Base-by-base conservation (phyloP, 495 filamentous ascomycete genomes). In the Xylaria sp. region DNA sequence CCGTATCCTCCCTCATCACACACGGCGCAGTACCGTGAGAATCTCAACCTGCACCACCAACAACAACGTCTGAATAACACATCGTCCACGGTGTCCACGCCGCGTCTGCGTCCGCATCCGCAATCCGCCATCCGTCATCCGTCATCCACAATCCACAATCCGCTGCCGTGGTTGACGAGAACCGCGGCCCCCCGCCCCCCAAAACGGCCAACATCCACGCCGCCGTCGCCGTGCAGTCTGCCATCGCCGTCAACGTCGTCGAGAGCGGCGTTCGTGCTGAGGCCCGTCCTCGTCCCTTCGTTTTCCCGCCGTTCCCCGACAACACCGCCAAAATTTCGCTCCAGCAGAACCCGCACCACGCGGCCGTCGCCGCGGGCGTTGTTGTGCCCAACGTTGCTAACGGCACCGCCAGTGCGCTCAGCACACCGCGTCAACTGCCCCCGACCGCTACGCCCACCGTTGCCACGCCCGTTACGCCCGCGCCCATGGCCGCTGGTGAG, bases 361-460 rank as follows among this genome's bases (percentile, higher is more conserved):
- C 64, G 67, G 72, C 73, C 79, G 80, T 72, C 68, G 78, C 72
- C 68, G 71, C 64, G 72, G 72, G 78, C 75, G 78, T 74, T 63
- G 77, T 57, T 67, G 81, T 61, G 61, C 70, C 70, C 31, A 75
- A 78, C 75, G 76, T 61, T 52, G 61, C 70, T 7, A 75, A 78
- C 76, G 77, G 73, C 73, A 82, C 77, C 70, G 75, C 78, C 53
- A 78, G 78, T 77, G 82, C 79, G 67, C 69, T 79, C 64, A 82
- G 74, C 72, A 71, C 81, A 31, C 81, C 69, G 69, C 76, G 72
- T 68, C 80, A 69, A 71, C 73, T 75, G n/a, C 77, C 53, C 44
- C 71, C 73, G 48, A 64, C 77, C 5, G 67, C 72, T 40, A 72
- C 75, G 21, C 74, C 74, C 59, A 72, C 77, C 40, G 75, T 72